A percentile compares a stretch with the other conserved stretches of the same genome.
phyloP scores from a whole-genome alignment of 192 early-diverging fungal species.

The Phlyctochytrium planicorne region DNA sequence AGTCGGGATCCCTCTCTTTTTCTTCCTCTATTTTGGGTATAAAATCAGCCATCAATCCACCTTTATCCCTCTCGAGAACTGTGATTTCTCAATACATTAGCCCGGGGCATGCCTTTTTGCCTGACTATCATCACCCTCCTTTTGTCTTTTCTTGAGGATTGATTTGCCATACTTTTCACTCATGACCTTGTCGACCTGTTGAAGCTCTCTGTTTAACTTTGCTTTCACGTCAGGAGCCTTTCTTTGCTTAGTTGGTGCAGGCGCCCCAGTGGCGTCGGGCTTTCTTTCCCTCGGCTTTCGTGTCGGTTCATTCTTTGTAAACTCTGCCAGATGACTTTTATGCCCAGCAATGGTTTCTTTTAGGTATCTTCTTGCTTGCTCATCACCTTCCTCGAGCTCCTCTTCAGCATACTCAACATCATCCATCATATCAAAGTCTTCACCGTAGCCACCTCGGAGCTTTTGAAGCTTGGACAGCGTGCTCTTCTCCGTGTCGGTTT shows the following conservation, averaged over 20 bases:
- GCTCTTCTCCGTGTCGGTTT: background rate
- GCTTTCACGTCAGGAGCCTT: background rate
- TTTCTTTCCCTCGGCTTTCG: conserved; percentile 37
- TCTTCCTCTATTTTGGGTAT: conserved; percentile 55
- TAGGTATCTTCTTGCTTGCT: conserved; percentile 33
- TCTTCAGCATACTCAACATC: conserved; percentile 80
- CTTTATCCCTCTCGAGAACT: conserved; percentile 57
- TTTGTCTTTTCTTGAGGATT: conserved; percentile 9
- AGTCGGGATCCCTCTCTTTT: conserved; percentile 42
- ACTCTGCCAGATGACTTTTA: conserved; percentile 76
- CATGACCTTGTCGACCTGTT: conserved; percentile 48
- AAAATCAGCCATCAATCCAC: conserved; percentile 44
- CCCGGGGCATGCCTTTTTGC: too few relatives aligned
- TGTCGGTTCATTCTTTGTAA: conserved; percentile 56
- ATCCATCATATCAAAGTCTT: background rate
- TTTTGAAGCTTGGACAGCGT: background rate
- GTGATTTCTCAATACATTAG: conserved; percentile 42
- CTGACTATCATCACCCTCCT: too few relatives aligned
- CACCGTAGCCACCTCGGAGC: background rate
- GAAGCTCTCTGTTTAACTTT: conserved; percentile 45
- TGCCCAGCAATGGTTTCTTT: conserved; percentile 27
- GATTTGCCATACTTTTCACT: conserved; percentile 43
- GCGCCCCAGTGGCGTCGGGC: background rate
- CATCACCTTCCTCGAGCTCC: conserved; percentile 70
- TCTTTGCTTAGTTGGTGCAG: background rate